Base-by-base conservation (phyloP, 1,139 yeast genomes). In the Magnusiomyces ingens region DNA sequence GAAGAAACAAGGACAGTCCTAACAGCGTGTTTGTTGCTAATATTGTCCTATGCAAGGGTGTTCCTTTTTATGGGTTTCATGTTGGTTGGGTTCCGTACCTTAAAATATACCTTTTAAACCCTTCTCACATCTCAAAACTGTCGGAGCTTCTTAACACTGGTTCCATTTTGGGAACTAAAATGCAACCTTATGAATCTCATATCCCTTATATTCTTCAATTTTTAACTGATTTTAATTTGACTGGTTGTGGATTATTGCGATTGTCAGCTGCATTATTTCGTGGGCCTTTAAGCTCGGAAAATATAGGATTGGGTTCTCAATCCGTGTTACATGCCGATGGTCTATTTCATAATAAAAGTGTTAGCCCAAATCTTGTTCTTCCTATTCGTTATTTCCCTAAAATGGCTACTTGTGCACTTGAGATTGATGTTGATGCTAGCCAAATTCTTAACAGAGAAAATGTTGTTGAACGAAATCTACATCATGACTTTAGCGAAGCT, bases 1-100 rank as follows among this genome's bases (percentile, higher is more conserved):
- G 66, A 13, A 62, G 71, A 5, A 62, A 62, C 54, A 53, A 60
- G 21, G 59, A 61, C 4, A 58, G 55, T 11, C 74, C 62, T 58
- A 57, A 58, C 3, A 65, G 70, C 56, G 70, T 70, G 47, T 86
- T 76, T 64, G 76, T 93, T 45, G 88, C 95, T 0, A 76, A 79
- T 51, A 78, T 90, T 0, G 73, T 83, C 0, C 67, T 88, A 0
- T 85, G 95, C 54, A 82, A 82, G 59, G 97, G 85, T 0, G 75
- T 80, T 0, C 93, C 95, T 0, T 84, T 90, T 52, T 93, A 93
- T 66, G 98, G 98, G 0, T 90, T 78, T 65, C 81, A 80, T 60
- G 75, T 81, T 2, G 91, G 90, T 0, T 78, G 81, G 72, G 64
- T 71, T 18, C 71, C 79, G 1, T 85, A 80, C 64, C 79, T 85